A percentile compares a stretch with the other conserved stretches of the same genome.
Conservation (phyloP, 192 early-diverging fungal genomes). For the Powellomyces hirtus region DNA sequence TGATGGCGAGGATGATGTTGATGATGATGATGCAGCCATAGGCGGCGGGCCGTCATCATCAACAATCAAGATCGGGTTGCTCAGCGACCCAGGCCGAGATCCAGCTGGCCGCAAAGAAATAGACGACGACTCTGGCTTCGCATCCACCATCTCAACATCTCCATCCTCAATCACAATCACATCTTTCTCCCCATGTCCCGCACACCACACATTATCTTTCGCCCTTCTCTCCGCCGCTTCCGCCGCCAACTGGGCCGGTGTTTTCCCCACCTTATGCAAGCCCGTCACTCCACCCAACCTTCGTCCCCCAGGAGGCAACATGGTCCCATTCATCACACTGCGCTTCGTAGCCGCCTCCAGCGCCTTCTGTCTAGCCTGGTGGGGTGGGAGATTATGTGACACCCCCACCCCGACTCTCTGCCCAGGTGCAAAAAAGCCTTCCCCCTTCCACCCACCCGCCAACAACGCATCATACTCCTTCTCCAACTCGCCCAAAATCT, state of each 20-base stretch:
- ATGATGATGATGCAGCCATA: constrained; percentile 2
- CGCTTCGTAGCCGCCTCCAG: constrained; percentile 59
- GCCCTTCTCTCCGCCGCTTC: constrained; percentile 66
- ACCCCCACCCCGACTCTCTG: constrained; percentile 46
- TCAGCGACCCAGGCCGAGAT: not conserved
- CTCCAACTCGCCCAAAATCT: constrained; percentile 51
- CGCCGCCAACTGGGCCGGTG: constrained; percentile 62
- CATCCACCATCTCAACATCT: not conserved
- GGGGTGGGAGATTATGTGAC: constrained; percentile 36
- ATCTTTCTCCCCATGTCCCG: constrained; percentile 23
- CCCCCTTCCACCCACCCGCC: constrained; percentile 52
- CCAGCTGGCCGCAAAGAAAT: not conserved
- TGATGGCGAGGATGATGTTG: not conserved
- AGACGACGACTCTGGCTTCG: not conserved
- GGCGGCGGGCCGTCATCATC: not conserved
- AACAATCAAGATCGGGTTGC: not conserved
- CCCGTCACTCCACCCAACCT: constrained; percentile 28
- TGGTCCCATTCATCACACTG: constrained; percentile 40
- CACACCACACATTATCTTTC: constrained; percentile 69
- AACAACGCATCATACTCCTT: constrained; percentile 60
- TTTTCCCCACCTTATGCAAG: constrained; percentile 28
- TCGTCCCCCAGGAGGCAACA: constrained; percentile 58
- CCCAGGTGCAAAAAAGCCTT: constrained; percentile 53
- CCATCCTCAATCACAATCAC: not conserved
- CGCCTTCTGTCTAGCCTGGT: constrained; percentile 37